Percentiles rank a stretch among this genome's conserved stretches.
Conservation (phyloP, 169 alveolate genomes). For the Plasmodium vivax region DNA sequence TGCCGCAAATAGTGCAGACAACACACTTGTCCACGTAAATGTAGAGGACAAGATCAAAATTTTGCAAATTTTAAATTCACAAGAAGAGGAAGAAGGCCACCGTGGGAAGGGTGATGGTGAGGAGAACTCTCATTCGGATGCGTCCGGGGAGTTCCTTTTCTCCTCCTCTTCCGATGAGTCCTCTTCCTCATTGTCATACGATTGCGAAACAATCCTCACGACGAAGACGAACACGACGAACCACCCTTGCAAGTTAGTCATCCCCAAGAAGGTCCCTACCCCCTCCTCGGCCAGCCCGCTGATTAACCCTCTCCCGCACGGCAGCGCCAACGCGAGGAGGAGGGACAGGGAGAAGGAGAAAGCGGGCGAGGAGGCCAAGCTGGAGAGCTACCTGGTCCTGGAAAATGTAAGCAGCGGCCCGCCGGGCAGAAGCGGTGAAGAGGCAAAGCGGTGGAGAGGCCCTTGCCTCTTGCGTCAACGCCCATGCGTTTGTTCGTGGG, state of each 20-base stretch:
- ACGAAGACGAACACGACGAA: slow-evolving; percentile 84
- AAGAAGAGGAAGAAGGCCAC: slow-evolving; percentile 15
- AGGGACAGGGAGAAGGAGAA: background rate
- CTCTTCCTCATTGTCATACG: slow-evolving; percentile 45
- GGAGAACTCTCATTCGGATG: background rate
- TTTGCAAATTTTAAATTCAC: slow-evolving; percentile 33
- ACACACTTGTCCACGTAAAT: slow-evolving; percentile 13
- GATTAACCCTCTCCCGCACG: background rate
- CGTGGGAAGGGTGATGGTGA: background rate
- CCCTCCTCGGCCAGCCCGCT: background rate
- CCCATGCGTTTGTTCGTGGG: background rate
- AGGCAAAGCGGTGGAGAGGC: background rate
- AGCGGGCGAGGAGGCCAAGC: background rate
- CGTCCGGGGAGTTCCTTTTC: background rate
- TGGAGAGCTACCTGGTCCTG: slow-evolving; percentile 36
- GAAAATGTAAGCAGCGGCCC: slow-evolving; percentile 31
- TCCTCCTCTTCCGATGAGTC: background rate
- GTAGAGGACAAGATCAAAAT: slow-evolving; percentile 44
- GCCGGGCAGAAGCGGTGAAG: background rate
- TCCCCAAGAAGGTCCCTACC: slow-evolving; percentile 52
- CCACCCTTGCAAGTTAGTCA: slow-evolving; percentile 79
- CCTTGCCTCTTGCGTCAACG: background rate
- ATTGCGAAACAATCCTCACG: slow-evolving; percentile 84
- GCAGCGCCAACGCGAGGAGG: background rate
- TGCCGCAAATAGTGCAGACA: background rate